A percentile compares a stretch with the other conserved stretches of the same genome.
Evolutionary conservation across 2,329 filamentous ascomycete species (phyloP).

Genomic region (Clathrospora elynae): DNA sequence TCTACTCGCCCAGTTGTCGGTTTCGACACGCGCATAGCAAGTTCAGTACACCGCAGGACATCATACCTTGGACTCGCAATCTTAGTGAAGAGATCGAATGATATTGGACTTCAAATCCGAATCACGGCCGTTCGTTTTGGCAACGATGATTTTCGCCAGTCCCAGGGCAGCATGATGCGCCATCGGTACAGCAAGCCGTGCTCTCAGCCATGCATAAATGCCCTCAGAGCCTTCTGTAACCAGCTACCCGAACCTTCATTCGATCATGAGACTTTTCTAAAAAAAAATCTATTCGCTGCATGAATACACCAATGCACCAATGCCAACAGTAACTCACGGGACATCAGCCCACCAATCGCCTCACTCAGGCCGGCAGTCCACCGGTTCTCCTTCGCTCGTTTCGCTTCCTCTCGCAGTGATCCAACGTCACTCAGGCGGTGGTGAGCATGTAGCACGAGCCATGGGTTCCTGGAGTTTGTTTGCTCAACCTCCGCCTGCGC

Average conservation of each 20-base stretch:
- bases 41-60: neutral
- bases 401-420: neutral
- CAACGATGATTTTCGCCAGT: too few species aligned
- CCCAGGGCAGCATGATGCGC: too few species aligned
- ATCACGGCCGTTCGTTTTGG: too few species aligned
- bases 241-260: too few species aligned
- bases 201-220: too few species aligned
- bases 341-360: neutral
- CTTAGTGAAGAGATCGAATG: neutral
- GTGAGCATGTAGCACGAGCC: constrained; percentile 2
- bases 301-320: too few species aligned
- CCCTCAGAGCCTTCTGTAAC: too few species aligned
- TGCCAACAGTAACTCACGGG: neutral
- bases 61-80: neutral
- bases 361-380: constrained; percentile 1
- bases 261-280: too few species aligned
- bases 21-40: neutral
- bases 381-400: neutral
- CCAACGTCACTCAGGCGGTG: neutral
- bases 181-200: too few species aligned
- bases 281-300: too few species aligned
- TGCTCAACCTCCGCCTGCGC: constrained; percentile 8
- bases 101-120: too few species aligned
- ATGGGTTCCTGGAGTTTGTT: constrained; percentile 8
- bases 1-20: too few species aligned